Conservation (phyloP, 768 basidiomycete genomes). For the Royoungia palumana region DNA sequence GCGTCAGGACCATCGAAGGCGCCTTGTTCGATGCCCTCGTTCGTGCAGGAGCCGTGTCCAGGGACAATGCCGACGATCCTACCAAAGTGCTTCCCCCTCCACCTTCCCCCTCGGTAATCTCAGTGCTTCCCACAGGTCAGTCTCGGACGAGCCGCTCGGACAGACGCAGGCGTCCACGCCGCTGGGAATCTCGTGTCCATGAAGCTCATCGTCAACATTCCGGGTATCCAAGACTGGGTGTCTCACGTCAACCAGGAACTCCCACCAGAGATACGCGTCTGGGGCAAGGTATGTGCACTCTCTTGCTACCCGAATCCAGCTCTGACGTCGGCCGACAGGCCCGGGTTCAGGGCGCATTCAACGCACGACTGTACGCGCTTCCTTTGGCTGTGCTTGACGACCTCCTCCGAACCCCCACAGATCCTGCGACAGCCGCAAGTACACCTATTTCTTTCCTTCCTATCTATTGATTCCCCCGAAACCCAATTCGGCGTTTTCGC, state of each 20-base stretch:
- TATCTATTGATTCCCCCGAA: conserved; percentile 91
- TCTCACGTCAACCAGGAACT: conserved; percentile 78
- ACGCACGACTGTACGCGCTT: conserved; percentile 59
- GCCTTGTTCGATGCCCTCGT: conserved; percentile 85
- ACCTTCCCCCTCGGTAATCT: neutral
- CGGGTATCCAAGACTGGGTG: conserved; percentile 67
- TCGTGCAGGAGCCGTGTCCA: conserved; percentile 87
- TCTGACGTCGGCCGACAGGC: conserved; percentile 36
- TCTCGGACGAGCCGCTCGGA: conserved; percentile 86
- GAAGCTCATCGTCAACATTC: conserved; percentile 80
- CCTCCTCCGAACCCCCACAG: conserved; percentile 37
- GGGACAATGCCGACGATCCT: conserved; percentile 90
- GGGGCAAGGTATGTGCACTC: conserved; percentile 67
- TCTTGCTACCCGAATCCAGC: neutral
- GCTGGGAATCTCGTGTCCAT: conserved; percentile 91
- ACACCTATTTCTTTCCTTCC: conserved; percentile 95
- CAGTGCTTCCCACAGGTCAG: conserved; percentile 52
- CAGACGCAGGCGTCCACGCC: conserved; percentile 97
- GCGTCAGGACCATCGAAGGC: conserved; percentile 81
- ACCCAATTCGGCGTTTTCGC: conserved; percentile 62
- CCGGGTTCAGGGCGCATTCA: conserved; percentile 78
- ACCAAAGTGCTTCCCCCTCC: conserved; percentile 57
- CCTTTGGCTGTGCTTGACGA: neutral
- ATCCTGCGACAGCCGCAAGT: conserved; percentile 91
- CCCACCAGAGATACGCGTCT: conserved; percentile 90